These are phyloP conservation scores for Xylaria scruposa DNA, from an alignment of 495 filamentous ascomycete species.

Conservation along the genomic window DNA sequence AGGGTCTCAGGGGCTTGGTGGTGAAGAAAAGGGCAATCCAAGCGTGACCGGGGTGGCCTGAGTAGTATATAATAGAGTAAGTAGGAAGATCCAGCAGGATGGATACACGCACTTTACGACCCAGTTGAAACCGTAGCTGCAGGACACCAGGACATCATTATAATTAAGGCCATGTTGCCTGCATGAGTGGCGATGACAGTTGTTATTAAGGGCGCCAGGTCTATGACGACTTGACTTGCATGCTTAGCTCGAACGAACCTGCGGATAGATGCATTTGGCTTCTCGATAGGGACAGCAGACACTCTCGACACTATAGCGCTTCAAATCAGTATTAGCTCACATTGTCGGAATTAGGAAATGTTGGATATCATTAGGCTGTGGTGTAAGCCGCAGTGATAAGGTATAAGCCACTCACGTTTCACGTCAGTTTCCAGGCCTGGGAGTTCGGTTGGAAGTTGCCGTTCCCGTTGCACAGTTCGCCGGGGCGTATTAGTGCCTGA, in stretches of 20 bases:
- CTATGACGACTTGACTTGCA: slow-evolving; percentile 27
- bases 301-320: too few relatives aligned
- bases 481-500: not conserved
- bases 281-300: not conserved
- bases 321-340: not conserved
- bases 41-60: slow-evolving; percentile 8
- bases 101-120: not conserved
- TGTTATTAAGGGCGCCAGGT: not conserved
- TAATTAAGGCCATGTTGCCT: not conserved
- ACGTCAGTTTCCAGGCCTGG: not conserved
- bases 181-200: not conserved
- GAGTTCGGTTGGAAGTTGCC: not conserved
- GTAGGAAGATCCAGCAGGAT: slow-evolving; percentile 13
- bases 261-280: not conserved
- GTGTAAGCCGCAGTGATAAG: not conserved
- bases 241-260: not conserved
- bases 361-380: not conserved
- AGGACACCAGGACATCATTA: not conserved
- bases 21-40: not conserved
- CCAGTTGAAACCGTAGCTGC: slow-evolving; percentile 12
- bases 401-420: slow-evolving; percentile 14
- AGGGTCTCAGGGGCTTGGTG: slow-evolving; percentile 4
- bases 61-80: not conserved
- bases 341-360: slow-evolving; percentile 23
- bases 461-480: not conserved